phyloP scores from a whole-genome alignment of 2,329 filamentous ascomycete genomes.

The Exophiala oligosperma region DNA sequence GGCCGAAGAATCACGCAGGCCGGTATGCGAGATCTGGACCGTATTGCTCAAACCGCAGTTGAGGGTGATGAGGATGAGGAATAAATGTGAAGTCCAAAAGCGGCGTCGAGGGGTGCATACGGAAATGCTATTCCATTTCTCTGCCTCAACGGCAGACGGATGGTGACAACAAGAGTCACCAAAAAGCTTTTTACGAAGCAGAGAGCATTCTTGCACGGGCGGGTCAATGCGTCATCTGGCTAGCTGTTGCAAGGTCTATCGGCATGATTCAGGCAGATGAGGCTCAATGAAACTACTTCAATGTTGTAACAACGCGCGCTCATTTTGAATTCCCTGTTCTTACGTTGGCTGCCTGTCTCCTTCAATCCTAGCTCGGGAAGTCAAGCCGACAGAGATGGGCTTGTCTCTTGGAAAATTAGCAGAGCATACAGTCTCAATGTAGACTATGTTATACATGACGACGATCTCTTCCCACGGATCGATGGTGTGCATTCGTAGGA shows the following conservation, averaged over 20 bases:
- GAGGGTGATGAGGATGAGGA: slow-evolving; percentile 68
- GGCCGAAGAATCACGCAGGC: slow-evolving; percentile 97
- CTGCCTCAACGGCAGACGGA: neutral
- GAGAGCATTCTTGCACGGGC: neutral
- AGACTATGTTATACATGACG: no score
- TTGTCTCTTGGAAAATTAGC: no score
- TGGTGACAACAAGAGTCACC: neutral
- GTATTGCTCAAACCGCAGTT: slow-evolving; percentile 78
- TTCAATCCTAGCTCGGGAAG: no score
- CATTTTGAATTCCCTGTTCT: neutral
- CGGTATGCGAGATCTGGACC: slow-evolving; percentile 99
- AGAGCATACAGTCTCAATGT: no score
- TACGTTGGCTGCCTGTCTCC: neutral
- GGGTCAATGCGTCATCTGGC: neutral
- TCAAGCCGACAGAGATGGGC: no score
- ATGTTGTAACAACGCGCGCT: slow-evolving; percentile 1
- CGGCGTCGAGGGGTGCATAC: slow-evolving; percentile 2
- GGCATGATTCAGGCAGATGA: slow-evolving; percentile 16
- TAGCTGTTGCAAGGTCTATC: slow-evolving; percentile 7
- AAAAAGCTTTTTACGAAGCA: neutral
- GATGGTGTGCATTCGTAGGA: no score
- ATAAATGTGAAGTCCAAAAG: slow-evolving; percentile 5
- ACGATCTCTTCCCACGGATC: no score
- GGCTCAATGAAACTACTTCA: slow-evolving; percentile 23
- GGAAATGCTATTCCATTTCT: neutral